A percentile compares a stretch with the other conserved stretches of the same genome.
Evolutionary conservation across 2,329 filamentous ascomycete species (phyloP).

Genomic region (Paecilomyces sp.): DNA sequence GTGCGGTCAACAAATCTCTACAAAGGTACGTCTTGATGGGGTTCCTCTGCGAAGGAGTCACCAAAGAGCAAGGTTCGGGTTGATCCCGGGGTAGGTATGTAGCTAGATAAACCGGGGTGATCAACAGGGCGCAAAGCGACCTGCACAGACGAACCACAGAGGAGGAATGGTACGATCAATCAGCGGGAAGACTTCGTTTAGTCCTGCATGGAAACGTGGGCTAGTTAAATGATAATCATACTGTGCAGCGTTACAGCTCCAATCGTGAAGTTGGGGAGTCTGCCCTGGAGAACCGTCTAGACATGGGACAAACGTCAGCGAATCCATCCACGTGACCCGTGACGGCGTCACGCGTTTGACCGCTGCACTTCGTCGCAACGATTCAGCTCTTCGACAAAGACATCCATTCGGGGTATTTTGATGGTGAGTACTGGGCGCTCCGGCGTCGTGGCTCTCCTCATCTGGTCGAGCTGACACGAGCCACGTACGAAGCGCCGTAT

Average conservation of each 20-base stretch:
- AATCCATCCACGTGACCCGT: not conserved
- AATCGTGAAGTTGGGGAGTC: not conserved
- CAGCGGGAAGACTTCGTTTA: not conserved
- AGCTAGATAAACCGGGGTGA: not conserved
- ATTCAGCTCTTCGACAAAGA: not conserved
- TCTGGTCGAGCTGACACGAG: not conserved
- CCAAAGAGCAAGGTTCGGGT: not conserved
- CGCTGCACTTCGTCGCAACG: not conserved
- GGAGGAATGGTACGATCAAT: not conserved
- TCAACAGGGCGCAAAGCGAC: not conserved
- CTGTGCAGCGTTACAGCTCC: not conserved
- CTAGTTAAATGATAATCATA: not conserved
- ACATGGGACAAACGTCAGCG: not conserved
- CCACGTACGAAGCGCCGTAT: not conserved
- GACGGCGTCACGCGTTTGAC: not conserved
- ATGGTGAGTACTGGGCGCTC: not conserved
- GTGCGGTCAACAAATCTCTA: not conserved
- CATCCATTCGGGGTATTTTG: not conserved
- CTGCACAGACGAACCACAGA: not conserved
- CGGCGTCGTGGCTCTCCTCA: not conserved
- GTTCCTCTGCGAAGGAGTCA: not conserved
- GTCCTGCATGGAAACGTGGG: not conserved
- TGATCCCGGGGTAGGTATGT: not conserved
- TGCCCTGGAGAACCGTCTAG: not conserved
- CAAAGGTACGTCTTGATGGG: not conserved